phyloP scores from a whole-genome alignment of 768 basidiomycete genomes.

The Boletus rubroflammeus region DNA sequence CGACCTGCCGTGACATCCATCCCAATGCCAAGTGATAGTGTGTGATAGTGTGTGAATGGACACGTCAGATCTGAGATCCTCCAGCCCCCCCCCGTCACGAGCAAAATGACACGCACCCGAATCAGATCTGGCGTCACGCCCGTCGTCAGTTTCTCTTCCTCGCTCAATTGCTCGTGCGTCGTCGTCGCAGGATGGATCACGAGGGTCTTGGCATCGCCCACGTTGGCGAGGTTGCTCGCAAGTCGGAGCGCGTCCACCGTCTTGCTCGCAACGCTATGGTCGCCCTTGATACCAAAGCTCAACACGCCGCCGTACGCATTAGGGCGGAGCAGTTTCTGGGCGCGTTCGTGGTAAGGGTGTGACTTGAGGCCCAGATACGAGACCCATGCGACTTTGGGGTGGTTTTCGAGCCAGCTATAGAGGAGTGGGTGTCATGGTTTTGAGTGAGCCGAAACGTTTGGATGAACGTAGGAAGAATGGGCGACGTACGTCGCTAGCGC shows the following conservation, averaged over 20 bases:
- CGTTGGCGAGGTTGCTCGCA: conserved; percentile 70
- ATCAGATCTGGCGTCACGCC: conserved; percentile 58
- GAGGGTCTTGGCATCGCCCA: conserved; percentile 62
- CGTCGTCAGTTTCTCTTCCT: conserved; percentile 43
- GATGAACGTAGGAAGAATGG: background rate
- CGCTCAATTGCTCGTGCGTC: conserved; percentile 55
- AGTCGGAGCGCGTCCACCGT: conserved; percentile 70
- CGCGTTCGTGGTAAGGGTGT: conserved; percentile 60
- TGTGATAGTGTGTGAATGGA: background rate
- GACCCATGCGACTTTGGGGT: conserved; percentile 71
- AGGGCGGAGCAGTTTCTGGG: conserved; percentile 51
- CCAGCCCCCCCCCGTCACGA: no score
- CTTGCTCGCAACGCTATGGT: conserved; percentile 46
- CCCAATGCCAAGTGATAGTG: background rate
- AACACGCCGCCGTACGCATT: conserved; percentile 67
- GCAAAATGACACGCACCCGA: conserved; percentile 38
- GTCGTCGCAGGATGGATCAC: conserved; percentile 58
- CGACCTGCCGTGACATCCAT: conserved; percentile 33
- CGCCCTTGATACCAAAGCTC: conserved; percentile 72
- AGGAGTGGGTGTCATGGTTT: background rate
- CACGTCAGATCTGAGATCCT: background rate
- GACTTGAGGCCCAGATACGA: conserved; percentile 67
- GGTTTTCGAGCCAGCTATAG: conserved; percentile 51
- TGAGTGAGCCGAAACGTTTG: background rate
- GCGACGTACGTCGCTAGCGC: conserved; percentile 41